Conservation (phyloP, 805 yeast genomes). For the Torulaspora microellipsoides region DNA sequence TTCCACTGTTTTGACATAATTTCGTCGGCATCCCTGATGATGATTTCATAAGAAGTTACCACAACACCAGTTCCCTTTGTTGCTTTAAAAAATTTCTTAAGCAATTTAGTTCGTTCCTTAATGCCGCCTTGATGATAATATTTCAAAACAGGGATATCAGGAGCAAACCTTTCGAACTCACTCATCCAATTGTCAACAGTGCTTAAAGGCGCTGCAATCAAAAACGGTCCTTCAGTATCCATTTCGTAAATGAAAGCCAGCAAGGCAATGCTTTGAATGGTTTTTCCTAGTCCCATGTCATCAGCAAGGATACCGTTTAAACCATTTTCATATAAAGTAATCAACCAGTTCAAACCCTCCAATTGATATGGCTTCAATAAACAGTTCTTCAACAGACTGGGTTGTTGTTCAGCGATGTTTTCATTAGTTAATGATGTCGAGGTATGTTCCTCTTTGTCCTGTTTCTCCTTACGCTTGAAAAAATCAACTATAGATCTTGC, state of each 20-base stretch:
- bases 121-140: conserved; percentile 63
- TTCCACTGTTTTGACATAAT: conserved; percentile 63
- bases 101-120: conserved; percentile 23
- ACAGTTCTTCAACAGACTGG: conserved; percentile 52
- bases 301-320: conserved; percentile 93
- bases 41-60: conserved; percentile 77
- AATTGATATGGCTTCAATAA: conserved; percentile 76
- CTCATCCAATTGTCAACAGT: conserved; percentile 81
- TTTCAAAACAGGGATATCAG: conserved; percentile 53
- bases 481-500: conserved; percentile 22
- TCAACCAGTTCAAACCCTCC: conserved; percentile 88
- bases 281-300: conserved; percentile 97
- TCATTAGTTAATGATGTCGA: conserved; percentile 14
- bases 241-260: conserved; percentile 71
- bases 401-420: conserved; percentile 42
- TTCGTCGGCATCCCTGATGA: conserved; percentile 60
- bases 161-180: conserved; percentile 73
- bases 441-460: conserved; percentile 8
- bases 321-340: conserved; percentile 87
- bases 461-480: conserved; percentile 16
- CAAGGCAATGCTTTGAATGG: conserved; percentile 81
- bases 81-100: conserved; percentile 41
- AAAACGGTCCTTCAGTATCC: conserved; percentile 72
- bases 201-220: conserved; percentile 76
- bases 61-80: conserved; percentile 46